These are phyloP conservation scores for Dacryopinax spathularia DNA, from an alignment of 768 basidiomycete species.

Conservation along the genomic window DNA sequence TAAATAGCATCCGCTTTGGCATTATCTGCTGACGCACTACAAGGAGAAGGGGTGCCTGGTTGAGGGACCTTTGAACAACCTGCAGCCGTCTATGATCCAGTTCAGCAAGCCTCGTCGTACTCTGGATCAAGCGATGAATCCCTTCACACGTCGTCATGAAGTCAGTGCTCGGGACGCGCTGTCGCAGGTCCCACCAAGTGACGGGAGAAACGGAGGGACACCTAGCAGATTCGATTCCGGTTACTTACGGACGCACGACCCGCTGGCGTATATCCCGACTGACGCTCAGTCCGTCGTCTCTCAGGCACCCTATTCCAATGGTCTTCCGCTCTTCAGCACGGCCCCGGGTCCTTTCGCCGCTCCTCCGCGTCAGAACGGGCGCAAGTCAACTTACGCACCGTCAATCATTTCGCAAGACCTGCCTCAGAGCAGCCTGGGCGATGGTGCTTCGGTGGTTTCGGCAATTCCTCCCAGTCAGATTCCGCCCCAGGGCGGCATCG, in stretches of 20 bases:
- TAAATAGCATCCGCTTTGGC: constrained; percentile 97
- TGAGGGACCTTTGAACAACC: constrained; percentile 89
- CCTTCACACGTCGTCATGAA: constrained; percentile 75
- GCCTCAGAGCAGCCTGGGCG: constrained; percentile 44
- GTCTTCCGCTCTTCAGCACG: constrained; percentile 66
- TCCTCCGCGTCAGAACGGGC: not conserved
- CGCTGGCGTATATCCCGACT: constrained; percentile 83
- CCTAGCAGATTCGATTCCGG: constrained; percentile 90
- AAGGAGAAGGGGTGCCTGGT: constrained; percentile 90
- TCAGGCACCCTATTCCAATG: constrained; percentile 90
- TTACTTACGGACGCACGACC: constrained; percentile 92
- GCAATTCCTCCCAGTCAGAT: constrained; percentile 30
- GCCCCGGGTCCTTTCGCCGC: constrained; percentile 46
- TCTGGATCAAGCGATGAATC: constrained; percentile 78
- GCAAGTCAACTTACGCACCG: constrained; percentile 50
- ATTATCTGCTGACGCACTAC: constrained; percentile 94
- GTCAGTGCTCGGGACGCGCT: constrained; percentile 75
- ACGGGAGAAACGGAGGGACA: constrained; percentile 57
- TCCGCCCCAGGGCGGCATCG: constrained; percentile 36
- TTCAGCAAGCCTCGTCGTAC: constrained; percentile 94
- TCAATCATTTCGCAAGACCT: constrained; percentile 89
- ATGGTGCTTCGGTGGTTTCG: constrained; percentile 45
- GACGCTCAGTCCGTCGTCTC: constrained; percentile 93
- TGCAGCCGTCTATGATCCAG: constrained; percentile 98
- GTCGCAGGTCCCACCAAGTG: constrained; percentile 12